Conservation (phyloP, 805 yeast species). For the Tetrapisispora taiwanensis region DNA sequence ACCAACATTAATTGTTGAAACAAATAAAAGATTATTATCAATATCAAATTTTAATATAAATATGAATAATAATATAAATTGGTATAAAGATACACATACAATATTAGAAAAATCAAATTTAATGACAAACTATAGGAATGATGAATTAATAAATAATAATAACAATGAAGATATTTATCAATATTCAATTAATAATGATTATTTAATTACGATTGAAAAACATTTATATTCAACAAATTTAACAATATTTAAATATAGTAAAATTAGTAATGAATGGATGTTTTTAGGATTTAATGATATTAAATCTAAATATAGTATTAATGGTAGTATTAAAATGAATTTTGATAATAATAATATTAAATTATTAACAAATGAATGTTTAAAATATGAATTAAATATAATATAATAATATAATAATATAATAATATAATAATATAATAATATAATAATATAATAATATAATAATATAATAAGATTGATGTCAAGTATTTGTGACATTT, state of each 20-base stretch:
- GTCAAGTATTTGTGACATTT: no score
- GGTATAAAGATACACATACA: slow-evolving; percentile 4
- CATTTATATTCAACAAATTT: slow-evolving; percentile 17
- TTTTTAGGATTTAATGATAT: slow-evolving; percentile 15
- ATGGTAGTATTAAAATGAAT: slow-evolving; percentile 3
- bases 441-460: no score
- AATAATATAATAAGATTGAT: no score
- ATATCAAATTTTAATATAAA: neutral
- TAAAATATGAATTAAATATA: neutral
- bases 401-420: neutral
- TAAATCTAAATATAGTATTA: slow-evolving; percentile 14
- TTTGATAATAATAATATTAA: neutral
- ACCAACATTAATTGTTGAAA: slow-evolving; percentile 1
- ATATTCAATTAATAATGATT: slow-evolving; percentile 1
- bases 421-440: neutral
- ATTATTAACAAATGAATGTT: neutral
- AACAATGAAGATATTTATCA: neutral
- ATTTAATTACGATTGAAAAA: slow-evolving; percentile 9
- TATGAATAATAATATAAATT: neutral
- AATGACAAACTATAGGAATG: neutral
- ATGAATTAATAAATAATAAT: neutral
- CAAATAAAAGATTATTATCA: slow-evolving; percentile 4
- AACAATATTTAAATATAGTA: slow-evolving; percentile 9
- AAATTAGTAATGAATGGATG: slow-evolving; percentile 10
- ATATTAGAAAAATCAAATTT: neutral